Evolutionary conservation across 768 basidiomycete genomes (phyloP), one percentile per base, ranked within the genome.

Genomic region (Tremella yokohamensis): DNA sequence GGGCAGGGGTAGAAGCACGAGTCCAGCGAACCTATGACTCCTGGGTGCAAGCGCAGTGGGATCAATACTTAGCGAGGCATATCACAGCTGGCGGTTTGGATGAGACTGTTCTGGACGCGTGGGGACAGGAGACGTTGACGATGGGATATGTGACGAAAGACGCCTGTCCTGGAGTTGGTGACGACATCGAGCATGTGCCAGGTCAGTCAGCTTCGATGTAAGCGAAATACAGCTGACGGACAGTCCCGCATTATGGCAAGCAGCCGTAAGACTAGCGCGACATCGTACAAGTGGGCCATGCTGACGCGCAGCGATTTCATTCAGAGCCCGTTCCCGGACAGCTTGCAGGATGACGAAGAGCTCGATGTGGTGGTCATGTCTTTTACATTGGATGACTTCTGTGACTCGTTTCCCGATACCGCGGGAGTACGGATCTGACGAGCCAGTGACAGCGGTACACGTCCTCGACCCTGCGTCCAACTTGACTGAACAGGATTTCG

Each of bases 141-240:
- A 25, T 65, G 62, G 65, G 65, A 37, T 66, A 67, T 40, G 68
- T 68, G n/a, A 69, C 69, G 16, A 61, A 61, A 29, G 64, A 66
- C 45, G 57, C 49, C 49, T 67, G 72, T 58, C 64, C 63, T 12
- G 71, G 68, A 2, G 60, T 54, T 24, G 74, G 74, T 2, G 74
- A 76, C 57, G 74, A 76, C 59, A 66, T 72, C 42, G 68, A 70
- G 45, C 74, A 76, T 61, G 61, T 69, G 8, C 72, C 74, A 29
- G 58, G 74, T 75, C 26, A 67, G 69, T 58, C 15, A 37, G 0
- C 29, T 8, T 16, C 42, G 15, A 22, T 6, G 4, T 8, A 16
- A 4, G n/a, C 42, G 42, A 18, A 6, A 4, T 40, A 11, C 1
- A 19, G 7, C 12, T 37, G 2, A 18, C 12, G 6, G 15, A 45